Evolutionary conservation across 495 filamentous ascomycete species (phyloP).

Genomic region (Glarea lozoyensis): DNA sequence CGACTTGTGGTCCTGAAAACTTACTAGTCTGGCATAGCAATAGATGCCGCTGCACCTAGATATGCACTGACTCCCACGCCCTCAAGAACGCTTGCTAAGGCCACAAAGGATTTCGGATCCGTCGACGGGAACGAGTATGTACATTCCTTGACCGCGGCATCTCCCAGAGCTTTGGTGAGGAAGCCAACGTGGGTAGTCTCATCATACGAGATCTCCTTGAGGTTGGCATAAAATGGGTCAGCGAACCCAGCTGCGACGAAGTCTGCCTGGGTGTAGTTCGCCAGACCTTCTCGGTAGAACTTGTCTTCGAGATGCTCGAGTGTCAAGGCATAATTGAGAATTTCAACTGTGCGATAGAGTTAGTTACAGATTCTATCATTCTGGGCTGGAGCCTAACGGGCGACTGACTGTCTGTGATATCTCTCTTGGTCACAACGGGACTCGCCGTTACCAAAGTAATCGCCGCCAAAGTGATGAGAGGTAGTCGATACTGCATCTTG

Average conservation of each 20-base stretch:
- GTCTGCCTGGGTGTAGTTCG: conserved; percentile 41
- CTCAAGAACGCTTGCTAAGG: conserved; percentile 43
- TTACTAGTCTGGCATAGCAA: conserved; percentile 34
- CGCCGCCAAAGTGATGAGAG: too few relatives aligned
- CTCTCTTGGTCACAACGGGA: too few relatives aligned
- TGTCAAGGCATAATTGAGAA: conserved; percentile 20
- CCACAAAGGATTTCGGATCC: conserved; percentile 36
- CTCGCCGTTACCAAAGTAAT: too few relatives aligned
- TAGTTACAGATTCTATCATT: too few relatives aligned
- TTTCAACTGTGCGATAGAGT: too few relatives aligned
- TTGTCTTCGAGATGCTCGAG: conserved; percentile 40
- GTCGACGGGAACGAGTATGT: conserved; percentile 45
- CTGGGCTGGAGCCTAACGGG: too few relatives aligned
- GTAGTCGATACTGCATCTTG: too few relatives aligned
- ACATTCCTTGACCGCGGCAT: conserved; percentile 38
- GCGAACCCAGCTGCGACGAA: conserved; percentile 45
- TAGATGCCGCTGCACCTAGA: conserved; percentile 49
- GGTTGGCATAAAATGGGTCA: conserved; percentile 39
- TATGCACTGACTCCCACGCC: conserved; percentile 49
- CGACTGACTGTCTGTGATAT: too few relatives aligned
- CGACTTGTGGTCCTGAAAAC: neutral
- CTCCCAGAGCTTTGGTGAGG: conserved; percentile 27
- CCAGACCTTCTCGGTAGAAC: conserved; percentile 48
- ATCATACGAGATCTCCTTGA: conserved; percentile 17
- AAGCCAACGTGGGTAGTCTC: conserved; percentile 6